Evolutionary conservation across 2,329 filamentous ascomycete species (phyloP).

Genomic region (Sordariomycetes sp.): DNA sequence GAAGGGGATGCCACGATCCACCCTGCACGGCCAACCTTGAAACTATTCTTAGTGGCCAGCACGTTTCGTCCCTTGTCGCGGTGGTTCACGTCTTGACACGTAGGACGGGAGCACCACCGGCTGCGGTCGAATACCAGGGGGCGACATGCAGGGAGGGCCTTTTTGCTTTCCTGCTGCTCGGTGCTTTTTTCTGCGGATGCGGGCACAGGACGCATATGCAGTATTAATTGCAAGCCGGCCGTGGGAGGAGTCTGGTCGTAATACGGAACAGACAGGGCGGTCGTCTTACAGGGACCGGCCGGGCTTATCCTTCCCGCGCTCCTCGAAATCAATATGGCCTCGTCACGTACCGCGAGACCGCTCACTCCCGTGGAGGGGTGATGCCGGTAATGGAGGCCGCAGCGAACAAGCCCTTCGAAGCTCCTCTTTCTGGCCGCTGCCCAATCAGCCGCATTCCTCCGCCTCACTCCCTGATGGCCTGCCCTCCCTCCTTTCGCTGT

Average conservation of each 20-base stretch:
- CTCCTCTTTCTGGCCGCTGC: neutral
- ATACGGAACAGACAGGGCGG: neutral
- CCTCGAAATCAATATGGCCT: neutral
- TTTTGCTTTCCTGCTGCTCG: neutral
- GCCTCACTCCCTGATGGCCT: neutral
- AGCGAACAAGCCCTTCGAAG: neutral
- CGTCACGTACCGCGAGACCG: neutral
- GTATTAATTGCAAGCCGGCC: neutral
- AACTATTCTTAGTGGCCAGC: neutral
- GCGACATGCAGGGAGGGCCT: neutral
- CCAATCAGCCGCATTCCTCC: neutral
- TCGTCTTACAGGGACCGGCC: neutral
- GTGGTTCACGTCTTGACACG: neutral
- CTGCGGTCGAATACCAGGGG: neutral
- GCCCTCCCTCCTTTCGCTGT: neutral
- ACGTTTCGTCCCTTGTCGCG: neutral
- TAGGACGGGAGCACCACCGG: neutral
- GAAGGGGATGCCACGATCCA: neutral
- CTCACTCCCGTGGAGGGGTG: neutral
- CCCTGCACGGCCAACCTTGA: neutral
- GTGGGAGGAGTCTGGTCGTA: neutral
- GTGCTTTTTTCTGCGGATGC: neutral
- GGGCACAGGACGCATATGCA: neutral
- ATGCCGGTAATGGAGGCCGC: neutral
- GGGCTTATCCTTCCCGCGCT: neutral